Evolutionary conservation across 805 yeast species (phyloP).

Genomic region (Sungouiella thailandica): DNA sequence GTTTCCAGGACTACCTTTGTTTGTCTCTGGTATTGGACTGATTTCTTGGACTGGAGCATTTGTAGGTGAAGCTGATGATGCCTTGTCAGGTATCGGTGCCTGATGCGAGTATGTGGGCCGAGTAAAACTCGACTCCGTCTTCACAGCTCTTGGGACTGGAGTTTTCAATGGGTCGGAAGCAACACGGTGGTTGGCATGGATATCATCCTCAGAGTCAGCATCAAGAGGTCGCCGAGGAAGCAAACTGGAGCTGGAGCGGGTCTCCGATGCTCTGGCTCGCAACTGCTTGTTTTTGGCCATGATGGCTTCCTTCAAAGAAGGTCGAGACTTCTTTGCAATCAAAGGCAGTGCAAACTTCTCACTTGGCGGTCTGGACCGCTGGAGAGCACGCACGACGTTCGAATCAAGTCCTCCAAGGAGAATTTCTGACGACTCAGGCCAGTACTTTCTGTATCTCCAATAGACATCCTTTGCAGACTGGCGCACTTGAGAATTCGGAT

Average conservation of each 20-base stretch:
- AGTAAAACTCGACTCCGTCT: constrained; percentile 8
- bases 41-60: not conserved
- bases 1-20: not conserved
- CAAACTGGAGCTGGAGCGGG: constrained; percentile 14
- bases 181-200: not conserved
- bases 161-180: not conserved
- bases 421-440: constrained; percentile 47
- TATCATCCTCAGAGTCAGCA: not conserved
- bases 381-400: constrained; percentile 54
- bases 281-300: constrained; percentile 40
- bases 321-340: constrained; percentile 24
- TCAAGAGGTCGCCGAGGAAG: not conserved
- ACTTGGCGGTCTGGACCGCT: constrained; percentile 46
- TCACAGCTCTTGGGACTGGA: too few relatives aligned
- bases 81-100: not conserved
- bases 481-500: constrained; percentile 77
- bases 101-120: not conserved
- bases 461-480: constrained; percentile 67
- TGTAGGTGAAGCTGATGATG: not conserved
- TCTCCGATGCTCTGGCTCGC: constrained; percentile 18
- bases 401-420: constrained; percentile 38
- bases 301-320: constrained; percentile 46
- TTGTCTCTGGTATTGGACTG: not conserved
- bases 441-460: constrained; percentile 60
- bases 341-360: constrained; percentile 5